A percentile compares a stretch with the other conserved stretches of the same genome.
Conservation (phyloP, 257 asterid genomes). For the Scutellaria baicalensis region DNA sequence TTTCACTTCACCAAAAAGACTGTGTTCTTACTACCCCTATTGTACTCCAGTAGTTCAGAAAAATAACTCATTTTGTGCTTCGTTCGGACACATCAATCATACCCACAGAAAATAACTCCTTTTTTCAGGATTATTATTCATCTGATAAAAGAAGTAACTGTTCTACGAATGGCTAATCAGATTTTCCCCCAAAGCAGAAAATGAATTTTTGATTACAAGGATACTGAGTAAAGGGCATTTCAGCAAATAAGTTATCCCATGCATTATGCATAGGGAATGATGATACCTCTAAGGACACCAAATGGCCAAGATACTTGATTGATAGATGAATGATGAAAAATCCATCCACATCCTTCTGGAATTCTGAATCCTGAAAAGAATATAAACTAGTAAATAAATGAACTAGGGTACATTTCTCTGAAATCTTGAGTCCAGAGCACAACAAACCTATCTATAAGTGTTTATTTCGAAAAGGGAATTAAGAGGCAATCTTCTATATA, state of each 20-base stretch:
- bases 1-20: too few relatives aligned
- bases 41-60: too few relatives aligned
- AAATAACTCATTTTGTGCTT: too few relatives aligned
- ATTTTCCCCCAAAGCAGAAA: background rate
- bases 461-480: background rate
- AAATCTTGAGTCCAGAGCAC: background rate
- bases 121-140: background rate
- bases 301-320: background rate
- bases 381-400: background rate
- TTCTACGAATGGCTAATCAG: background rate
- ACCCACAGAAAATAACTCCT: background rate
- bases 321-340: slow-evolving; percentile 3
- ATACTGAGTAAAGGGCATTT: background rate
- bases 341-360: background rate
- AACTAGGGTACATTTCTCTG: background rate
- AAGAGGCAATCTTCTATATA: background rate
- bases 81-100: background rate
- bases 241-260: background rate
- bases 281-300: slow-evolving; percentile 2
- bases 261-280: background rate
- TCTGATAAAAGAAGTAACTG: background rate
- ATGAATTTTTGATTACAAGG: background rate
- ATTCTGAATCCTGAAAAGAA: background rate
- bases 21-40: too few relatives aligned
- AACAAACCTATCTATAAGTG: background rate